Evolutionary conservation across 1,284 basidiomycete species (phyloP).

Genomic region (Uromyces viciae-fabae): DNA sequence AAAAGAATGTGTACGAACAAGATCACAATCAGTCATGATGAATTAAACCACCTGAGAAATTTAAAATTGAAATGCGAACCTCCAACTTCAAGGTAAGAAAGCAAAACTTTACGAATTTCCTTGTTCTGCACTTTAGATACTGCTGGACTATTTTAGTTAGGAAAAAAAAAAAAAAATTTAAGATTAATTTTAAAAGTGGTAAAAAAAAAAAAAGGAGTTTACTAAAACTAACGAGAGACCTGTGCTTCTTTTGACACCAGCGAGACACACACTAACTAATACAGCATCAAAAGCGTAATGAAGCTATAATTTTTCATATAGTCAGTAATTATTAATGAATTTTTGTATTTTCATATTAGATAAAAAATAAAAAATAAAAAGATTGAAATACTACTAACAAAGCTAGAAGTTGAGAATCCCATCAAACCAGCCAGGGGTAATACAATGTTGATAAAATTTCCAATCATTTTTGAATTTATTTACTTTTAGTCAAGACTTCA

Average conservation of each 20-base stretch:
- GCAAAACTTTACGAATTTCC: slow-evolving; percentile 19
- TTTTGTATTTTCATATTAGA: not conserved
- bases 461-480: slow-evolving; percentile 22
- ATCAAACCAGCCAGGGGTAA: slow-evolving; percentile 35
- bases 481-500: too few species aligned
- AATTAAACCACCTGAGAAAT: too few species aligned
- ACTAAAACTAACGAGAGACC: slow-evolving; percentile 24
- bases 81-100: slow-evolving; percentile 34
- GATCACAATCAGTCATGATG: too few species aligned
- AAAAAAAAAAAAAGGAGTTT: not conserved
- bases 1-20: too few species aligned
- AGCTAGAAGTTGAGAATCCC: slow-evolving; percentile 37
- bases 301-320: slow-evolving; percentile 3
- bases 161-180: not conserved
- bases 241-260: slow-evolving; percentile 34
- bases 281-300: slow-evolving; percentile 37
- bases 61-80: slow-evolving; percentile 7
- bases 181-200: not conserved
- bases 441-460: slow-evolving; percentile 24
- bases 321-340: not conserved
- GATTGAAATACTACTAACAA: slow-evolving; percentile 13
- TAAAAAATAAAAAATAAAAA: not conserved
- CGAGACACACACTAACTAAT: slow-evolving; percentile 36
- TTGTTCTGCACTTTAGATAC: slow-evolving; percentile 39
- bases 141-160: slow-evolving; percentile 15